phyloP scores from a whole-genome alignment of 768 basidiomycete genomes.

The Rhodotorula sphaerocarpa region DNA sequence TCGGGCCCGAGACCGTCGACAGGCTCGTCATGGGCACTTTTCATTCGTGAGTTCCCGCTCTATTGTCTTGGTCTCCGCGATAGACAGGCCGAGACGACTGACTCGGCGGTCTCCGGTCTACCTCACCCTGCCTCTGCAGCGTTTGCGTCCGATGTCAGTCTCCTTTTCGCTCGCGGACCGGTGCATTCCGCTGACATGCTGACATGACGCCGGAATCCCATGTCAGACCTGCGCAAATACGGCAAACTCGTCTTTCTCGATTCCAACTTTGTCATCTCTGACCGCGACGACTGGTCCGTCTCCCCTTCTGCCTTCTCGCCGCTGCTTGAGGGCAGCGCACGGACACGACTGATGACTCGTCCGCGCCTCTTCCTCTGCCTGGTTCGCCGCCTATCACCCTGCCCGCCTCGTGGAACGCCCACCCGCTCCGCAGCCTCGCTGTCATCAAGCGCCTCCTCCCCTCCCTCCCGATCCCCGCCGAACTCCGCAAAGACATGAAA shows the following conservation, averaged over 20 bases:
- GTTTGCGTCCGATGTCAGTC: conserved; percentile 26
- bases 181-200: not conserved
- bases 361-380: not conserved
- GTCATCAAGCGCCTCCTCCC: conserved; percentile 28
- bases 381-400: no score
- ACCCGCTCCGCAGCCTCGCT: conserved; percentile 13
- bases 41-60: conserved; percentile 11
- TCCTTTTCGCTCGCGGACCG: not conserved
- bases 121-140: not conserved
- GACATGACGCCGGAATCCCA: not conserved
- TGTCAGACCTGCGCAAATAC: conserved; percentile 55
- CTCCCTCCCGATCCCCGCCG: not conserved
- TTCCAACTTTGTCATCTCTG: conserved; percentile 72
- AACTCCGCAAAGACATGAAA: conserved; percentile 45
- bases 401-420: no score
- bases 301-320: not conserved
- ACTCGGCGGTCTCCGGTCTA: no score
- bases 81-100: no score
- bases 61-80: not conserved
- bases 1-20: conserved; percentile 56
- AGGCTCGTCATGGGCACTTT: conserved; percentile 50
- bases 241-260: conserved; percentile 54
- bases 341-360: no score
- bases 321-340: no score
- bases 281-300: conserved; percentile 50